Base-by-base conservation (phyloP, 441 rosid species). In the Euphorbia celastroides region DNA sequence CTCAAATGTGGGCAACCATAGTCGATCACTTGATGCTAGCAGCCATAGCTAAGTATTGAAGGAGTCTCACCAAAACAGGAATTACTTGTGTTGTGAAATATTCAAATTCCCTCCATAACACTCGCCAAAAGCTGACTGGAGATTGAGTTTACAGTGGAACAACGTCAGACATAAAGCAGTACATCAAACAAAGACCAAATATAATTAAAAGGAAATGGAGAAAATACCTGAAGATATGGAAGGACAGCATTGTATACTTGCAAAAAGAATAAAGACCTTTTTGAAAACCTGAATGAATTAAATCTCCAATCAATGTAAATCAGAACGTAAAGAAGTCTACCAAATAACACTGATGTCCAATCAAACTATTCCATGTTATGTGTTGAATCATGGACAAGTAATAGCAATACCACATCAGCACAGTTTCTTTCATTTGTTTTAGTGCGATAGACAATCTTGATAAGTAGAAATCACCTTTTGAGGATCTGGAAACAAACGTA, bases 401-500 rank as follows among this genome's bases (percentile, higher is more conserved):
- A 34, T 34, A 31, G 10, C 8, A 25, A 25, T 28, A 42, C 27
- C 38, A 41, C 20, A 54, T 52, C 60, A 30, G 30, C 60, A 54
- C 42, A 50, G 20, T 52, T 55, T 50, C 52, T 48, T 48, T 20
- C 52, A 10, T 50, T 42, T 52, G 59, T 55, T 32, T 2, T 44
- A 44, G 16, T 44, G 16, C 16, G 50, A 44, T 44, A 55, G 69
- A 48, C 56, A 64, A 23, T 62, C 38, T 69, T 31, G 38, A 64
- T 60, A 12, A 69, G 55, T 41, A 25, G 20, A 5, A 61, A 66
- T 25, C 77, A 93, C 97, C 97, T 91, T 79, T 65, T 77, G 62
- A 93, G 82, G 73, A 91, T 71, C 58, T 86, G 76, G 72, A 89
- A 85, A 77, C 95, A 91, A 69, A 91, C 60, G 76, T 85, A 89